Percentiles rank a stretch among this genome's conserved stretches.
Conservation (phyloP, 179 eudicot genomes). For the Corrigiola litoralis region DNA sequence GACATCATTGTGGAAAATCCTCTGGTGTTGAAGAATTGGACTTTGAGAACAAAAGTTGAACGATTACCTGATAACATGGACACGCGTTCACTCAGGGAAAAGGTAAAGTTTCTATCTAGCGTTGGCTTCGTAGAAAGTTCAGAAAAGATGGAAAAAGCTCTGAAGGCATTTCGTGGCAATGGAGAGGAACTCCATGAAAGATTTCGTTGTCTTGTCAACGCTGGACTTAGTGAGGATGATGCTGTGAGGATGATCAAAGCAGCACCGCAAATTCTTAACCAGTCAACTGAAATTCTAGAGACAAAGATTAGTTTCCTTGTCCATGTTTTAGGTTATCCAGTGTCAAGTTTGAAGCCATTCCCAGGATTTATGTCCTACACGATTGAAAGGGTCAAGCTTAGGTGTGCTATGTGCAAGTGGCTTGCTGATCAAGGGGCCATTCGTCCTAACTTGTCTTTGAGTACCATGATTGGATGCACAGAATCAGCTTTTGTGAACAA, state of each 20-base stretch:
- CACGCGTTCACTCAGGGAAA: slow-evolving; percentile 20
- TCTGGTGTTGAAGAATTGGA: slow-evolving; percentile 48
- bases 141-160: slow-evolving; percentile 44
- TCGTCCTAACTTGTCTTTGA: slow-evolving; percentile 32
- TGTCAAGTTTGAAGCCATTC: slow-evolving; percentile 39
- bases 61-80: slow-evolving; percentile 20
- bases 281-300: slow-evolving; percentile 39
- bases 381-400: slow-evolving; percentile 50
- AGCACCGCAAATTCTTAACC: slow-evolving; percentile 60
- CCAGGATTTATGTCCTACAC: slow-evolving; percentile 48
- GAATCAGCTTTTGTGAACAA: slow-evolving; percentile 34
- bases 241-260: slow-evolving; percentile 41
- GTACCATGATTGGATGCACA: slow-evolving; percentile 45
- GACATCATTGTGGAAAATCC: slow-evolving; percentile 48
- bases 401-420: slow-evolving; percentile 68
- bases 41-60: slow-evolving; percentile 33
- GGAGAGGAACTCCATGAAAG: slow-evolving; percentile 64
- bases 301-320: slow-evolving; percentile 53
- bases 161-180: slow-evolving; percentile 56
- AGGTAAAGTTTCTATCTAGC: slow-evolving; percentile 49
- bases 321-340: slow-evolving; percentile 50
- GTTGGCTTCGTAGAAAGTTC: slow-evolving; percentile 63
- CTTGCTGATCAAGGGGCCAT: slow-evolving; percentile 39
- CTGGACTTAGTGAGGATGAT: slow-evolving; percentile 46
- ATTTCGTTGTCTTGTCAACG: slow-evolving; percentile 57